phyloP scores from a whole-genome alignment of 352 stramenopile genomes.

The Phytophthora litchii region DNA sequence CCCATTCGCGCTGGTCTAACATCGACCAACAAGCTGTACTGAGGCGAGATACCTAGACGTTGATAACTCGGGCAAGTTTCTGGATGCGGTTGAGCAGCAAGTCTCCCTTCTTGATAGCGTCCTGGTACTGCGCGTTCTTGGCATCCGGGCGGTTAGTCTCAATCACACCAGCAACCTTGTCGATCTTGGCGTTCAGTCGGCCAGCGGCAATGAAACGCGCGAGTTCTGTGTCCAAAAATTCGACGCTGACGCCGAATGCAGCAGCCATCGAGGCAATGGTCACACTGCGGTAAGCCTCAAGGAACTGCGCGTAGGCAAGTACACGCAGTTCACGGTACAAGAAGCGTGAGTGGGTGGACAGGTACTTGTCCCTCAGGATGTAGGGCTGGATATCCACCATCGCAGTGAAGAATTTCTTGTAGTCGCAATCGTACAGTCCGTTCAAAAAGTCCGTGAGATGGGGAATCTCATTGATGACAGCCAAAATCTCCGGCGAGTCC shows the following conservation, averaged over 20 bases:
- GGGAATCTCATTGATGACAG: constrained; percentile 88
- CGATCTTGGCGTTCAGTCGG: constrained; percentile 98
- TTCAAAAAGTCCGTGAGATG: constrained; percentile 90
- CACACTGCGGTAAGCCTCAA: constrained; percentile 97
- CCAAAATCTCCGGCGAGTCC: constrained; percentile 96
- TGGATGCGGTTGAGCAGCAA: constrained; percentile 98
- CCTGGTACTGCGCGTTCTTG: constrained; percentile 99
- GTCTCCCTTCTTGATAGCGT: constrained; percentile 99
- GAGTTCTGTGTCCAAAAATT: constrained; percentile 97
- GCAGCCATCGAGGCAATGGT: constrained; percentile 96
- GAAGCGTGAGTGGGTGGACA: constrained; percentile 92
- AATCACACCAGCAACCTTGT: constrained; percentile 98
- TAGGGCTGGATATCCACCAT: constrained; percentile 88
- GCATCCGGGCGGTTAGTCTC: constrained; percentile 98
- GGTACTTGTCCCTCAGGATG: constrained; percentile 93
- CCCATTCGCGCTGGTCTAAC: constrained; percentile 13
- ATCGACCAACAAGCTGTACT: constrained; percentile 17
- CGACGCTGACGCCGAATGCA: constrained; percentile 95
- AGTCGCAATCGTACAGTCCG: constrained; percentile 97
- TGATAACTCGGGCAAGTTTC: constrained; percentile 97
- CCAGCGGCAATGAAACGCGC: constrained; percentile 97
- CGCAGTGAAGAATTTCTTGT: constrained; percentile 96
- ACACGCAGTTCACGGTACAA: constrained; percentile 98
- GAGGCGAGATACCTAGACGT: constrained; percentile 70
- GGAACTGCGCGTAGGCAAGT: constrained; percentile 97